Evolutionary conservation across 2,329 filamentous ascomycete genomes (phyloP), one percentile per base, ranked within the genome.

Genomic region (Ophiostoma perfectum): DNA sequence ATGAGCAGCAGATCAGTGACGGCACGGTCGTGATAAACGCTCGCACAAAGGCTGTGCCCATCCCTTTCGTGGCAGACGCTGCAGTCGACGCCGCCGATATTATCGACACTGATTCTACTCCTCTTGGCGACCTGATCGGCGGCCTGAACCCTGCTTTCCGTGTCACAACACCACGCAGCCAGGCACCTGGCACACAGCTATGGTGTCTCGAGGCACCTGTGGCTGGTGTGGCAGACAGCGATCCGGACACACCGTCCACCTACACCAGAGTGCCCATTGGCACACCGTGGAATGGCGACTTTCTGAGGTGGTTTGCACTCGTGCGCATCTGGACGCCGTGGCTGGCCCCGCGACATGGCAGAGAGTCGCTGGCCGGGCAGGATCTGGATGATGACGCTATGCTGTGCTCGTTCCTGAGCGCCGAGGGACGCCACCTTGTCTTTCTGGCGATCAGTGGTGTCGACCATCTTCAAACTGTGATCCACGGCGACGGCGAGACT

Each of bases 331-430:
- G 89, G 87, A 85, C 84, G 45, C 90, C 93, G 1, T 98, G 94
- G 94, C 80, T 97, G 11, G 92, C 90, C 7, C 94, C 94, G n/a
- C 83, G 92, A 52, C 93, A 97, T 76, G 93, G 93, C 12, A 87
- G 85, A 71, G 78, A 80, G 3, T 79, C 79, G 0, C 90, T 96
- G 68, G 5, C 18, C 8, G 63, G 14, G 2, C 18, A 44, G n/a
- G 79, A 80, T 4, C 80, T 93, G 4, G 89, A 92, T 5, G 65
- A 67, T 47, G 91, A 96, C 74, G 92, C 88, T 1, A 78, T 97
- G 2, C 76, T 96, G 18, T 88, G 89, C 69, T 91, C 91, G 0
- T 97, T 97, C 73, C 80, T 96, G 36, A 88, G 87, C 38, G 77
- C 81, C 8, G 81, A 90, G 72, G 93, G 94, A 0, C 83, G 87